Base-by-base conservation (phyloP, 176 grass and related monocot species). In the Pontederia crassipes region DNA sequence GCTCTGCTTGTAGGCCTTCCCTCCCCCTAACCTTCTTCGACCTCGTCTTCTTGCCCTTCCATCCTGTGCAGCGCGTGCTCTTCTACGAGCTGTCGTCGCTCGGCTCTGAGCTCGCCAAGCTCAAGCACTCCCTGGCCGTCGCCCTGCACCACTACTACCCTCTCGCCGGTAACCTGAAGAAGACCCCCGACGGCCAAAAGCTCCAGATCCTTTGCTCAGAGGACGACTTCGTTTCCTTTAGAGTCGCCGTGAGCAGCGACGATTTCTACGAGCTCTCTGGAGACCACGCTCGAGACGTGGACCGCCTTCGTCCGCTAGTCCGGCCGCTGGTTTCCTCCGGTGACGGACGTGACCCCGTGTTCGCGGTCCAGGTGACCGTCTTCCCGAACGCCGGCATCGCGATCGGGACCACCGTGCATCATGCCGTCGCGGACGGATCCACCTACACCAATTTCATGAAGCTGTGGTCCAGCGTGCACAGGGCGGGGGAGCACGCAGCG, bases 341-440 rank as follows among this genome's bases (percentile, higher is more conserved):
- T 26, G 47, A 76, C 11, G n/a, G 58, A 15, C 72, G 76, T 67
- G 69, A 64, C 32, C 76, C 85, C 9, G 72, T 79, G 57, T 32
- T 76, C 11, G 46, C 76, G 62, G 68, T 82, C 67, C 79, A 79
- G 76, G 64, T 27, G 16, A 82, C 72, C 17, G 16, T 54, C 20
- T 56, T 87, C 17, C 28, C 16, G 14, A 18, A 45, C 4, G 58
- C 1, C 4, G 75, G 72, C 4, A 46, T 79, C 12, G 75, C 72
- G 4, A 15, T 82, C 8, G 84, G 84, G 4, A 0, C 82, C 18
- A 69, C 79, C 16, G 60, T 79, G 13, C 76, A 73, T 68, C 85
- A 87, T 18, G 75, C 72, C 40, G 51, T 79, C 20, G 76, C 60
- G 16, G 79, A 87, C 28, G 79, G 79, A 2, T 53, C 55, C 54